Percentiles rank a stretch among this genome's conserved stretches.
Conservation (phyloP, 1,139 yeast species). For the Yamadazyma dushanensis region DNA sequence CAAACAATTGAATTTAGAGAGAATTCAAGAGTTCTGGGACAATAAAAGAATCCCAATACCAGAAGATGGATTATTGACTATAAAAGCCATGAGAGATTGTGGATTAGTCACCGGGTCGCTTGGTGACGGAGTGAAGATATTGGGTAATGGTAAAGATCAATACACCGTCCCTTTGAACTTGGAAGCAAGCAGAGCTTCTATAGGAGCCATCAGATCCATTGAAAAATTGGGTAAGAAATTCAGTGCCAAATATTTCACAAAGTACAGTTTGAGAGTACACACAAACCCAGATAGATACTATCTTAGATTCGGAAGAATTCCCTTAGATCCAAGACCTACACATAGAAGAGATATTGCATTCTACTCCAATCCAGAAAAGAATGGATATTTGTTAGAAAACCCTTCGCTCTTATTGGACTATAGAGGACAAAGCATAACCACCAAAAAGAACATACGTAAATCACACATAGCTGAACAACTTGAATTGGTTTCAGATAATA, state of each 20-base stretch:
- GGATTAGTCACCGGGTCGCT: conserved; percentile 73
- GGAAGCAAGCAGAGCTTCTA: conserved; percentile 82
- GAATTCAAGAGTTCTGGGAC: conserved; percentile 62
- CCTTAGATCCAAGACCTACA: conserved; percentile 84
- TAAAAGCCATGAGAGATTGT: conserved; percentile 62
- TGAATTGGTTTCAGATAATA: conserved; percentile 31
- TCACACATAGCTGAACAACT: conserved; percentile 31
- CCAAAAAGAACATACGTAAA: conserved; percentile 22
- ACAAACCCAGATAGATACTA: conserved; percentile 72
- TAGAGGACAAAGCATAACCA: conserved; percentile 23
- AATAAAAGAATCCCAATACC: conserved; percentile 68
- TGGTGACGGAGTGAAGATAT: conserved; percentile 78
- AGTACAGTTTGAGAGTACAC: conserved; percentile 69
- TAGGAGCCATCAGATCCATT: conserved; percentile 68
- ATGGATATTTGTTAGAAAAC: conserved; percentile 68
- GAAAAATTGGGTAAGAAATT: conserved; percentile 73
- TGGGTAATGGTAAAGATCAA: conserved; percentile 63
- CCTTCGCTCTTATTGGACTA: conserved; percentile 40
- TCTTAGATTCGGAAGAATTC: conserved; percentile 72
- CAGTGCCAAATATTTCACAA: conserved; percentile 70
- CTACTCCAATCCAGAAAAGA: conserved; percentile 68
- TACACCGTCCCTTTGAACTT: conserved; percentile 65
- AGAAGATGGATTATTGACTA: conserved; percentile 63
- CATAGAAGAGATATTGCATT: conserved; percentile 76
- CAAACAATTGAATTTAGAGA: conserved; percentile 55